These are phyloP conservation scores for Diaporthe caulivora DNA, from an alignment of 2,329 filamentous ascomycete species.

Conservation along the genomic window DNA sequence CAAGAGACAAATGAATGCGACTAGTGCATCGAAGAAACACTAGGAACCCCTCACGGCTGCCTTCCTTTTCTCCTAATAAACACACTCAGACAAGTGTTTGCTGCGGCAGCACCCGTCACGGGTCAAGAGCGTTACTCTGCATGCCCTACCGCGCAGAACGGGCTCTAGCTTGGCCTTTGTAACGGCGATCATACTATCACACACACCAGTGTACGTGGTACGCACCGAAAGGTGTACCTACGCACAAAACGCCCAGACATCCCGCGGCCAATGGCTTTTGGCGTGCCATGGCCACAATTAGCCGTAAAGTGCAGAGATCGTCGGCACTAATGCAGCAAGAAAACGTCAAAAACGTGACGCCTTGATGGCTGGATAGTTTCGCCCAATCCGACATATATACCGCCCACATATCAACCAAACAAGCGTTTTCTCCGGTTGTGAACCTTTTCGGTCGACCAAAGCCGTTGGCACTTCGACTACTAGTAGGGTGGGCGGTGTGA, in stretches of 20 bases:
- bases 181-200: conserved; percentile 31
- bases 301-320: conserved; percentile 15
- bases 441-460: not conserved
- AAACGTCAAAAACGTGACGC: conserved; percentile 12
- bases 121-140: not conserved
- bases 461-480: not conserved
- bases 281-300: not conserved
- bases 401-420: conserved; percentile 21
- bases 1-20: not conserved
- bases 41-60: not conserved
- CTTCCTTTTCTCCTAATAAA: not conserved
- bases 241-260: conserved; percentile 20
- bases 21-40: not conserved
- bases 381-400: conserved; percentile 4
- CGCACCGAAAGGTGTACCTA: not conserved
- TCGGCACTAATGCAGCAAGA: conserved; percentile 12
- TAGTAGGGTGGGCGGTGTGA: conserved; percentile 8
- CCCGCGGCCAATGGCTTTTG: not conserved
- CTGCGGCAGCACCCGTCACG: conserved; percentile 15
- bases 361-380: not conserved
- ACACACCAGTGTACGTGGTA: not conserved
- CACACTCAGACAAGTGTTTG: conserved; percentile 15
- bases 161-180: conserved; percentile 30
- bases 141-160: conserved; percentile 1
- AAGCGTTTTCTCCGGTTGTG: not conserved